Conservation (phyloP, 2,329 filamentous ascomycete species). For the Setomelanomma holmii region DNA sequence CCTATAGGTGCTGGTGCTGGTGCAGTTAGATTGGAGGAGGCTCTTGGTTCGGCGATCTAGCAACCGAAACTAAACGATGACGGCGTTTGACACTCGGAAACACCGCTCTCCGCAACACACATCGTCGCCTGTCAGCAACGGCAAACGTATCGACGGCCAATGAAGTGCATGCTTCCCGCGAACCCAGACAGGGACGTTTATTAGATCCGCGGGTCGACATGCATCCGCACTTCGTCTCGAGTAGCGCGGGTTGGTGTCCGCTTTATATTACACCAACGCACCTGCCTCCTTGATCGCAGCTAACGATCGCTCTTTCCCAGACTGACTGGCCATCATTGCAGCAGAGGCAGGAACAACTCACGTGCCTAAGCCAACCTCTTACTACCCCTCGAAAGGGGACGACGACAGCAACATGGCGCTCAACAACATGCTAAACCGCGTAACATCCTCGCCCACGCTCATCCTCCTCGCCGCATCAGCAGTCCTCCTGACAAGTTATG, state of each 20-base stretch:
- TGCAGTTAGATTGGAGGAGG: not conserved
- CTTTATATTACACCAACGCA: not conserved
- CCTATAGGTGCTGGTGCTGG: not conserved
- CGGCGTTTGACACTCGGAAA: not conserved
- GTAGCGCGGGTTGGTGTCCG: not conserved
- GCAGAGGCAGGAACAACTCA: not conserved
- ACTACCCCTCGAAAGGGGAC: no score
- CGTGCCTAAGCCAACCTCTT: no score
- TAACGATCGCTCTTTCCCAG: not conserved
- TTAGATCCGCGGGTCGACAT: not conserved
- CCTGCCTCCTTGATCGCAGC: not conserved
- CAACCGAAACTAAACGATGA: not conserved
- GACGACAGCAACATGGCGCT: slow-evolving; percentile 25
- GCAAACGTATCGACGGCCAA: not conserved
- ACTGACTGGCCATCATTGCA: no score
- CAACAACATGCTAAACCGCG: slow-evolving; percentile 1
- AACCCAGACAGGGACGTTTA: not conserved
- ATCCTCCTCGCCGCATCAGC: slow-evolving; percentile 12
- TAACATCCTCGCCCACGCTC: slow-evolving; percentile 14
- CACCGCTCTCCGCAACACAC: not conserved
- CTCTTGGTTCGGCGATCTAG: not conserved
- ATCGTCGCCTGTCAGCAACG: not conserved
- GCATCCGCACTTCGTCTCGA: slow-evolving; percentile 1
- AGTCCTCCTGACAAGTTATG: slow-evolving; percentile 18
- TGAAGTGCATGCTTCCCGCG: not conserved